phyloP scores from a whole-genome alignment of 495 filamentous ascomycete species.

The Thermothielavioides terrestris region DNA sequence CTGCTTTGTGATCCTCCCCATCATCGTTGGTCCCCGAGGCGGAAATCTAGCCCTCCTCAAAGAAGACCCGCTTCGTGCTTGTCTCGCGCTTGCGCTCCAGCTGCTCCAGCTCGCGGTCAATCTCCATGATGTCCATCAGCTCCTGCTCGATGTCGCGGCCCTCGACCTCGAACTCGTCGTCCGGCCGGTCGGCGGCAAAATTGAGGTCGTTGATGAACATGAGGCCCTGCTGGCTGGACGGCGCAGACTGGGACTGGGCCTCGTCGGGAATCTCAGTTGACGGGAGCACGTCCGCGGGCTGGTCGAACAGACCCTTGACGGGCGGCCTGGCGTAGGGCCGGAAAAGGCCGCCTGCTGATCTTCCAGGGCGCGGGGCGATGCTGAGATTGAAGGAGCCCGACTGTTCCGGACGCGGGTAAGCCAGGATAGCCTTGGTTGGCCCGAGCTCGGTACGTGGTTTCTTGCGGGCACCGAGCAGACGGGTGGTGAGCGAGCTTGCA shows the following conservation, averaged over 20 bases:
- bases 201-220: conserved; percentile 36
- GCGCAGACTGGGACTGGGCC: not conserved
- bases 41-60: conserved; percentile 30
- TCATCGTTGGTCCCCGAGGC: not conserved
- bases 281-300: conserved; percentile 13
- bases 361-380: conserved; percentile 15
- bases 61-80: conserved; percentile 42
- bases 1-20: not conserved
- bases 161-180: conserved; percentile 37
- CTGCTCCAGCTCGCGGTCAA: conserved; percentile 44
- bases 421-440: conserved; percentile 31
- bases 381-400: conserved; percentile 39
- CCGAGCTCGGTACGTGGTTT: conserved; percentile 20
- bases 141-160: conserved; percentile 43
- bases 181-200: conserved; percentile 33
- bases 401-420: conserved; percentile 33
- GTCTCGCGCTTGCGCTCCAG: conserved; percentile 36
- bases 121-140: conserved; percentile 48
- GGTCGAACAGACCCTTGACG: conserved; percentile 15
- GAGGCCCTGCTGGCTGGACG: conserved; percentile 24
- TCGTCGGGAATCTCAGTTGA: conserved; percentile 16
- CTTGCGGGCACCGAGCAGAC: conserved; percentile 24
- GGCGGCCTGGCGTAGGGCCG: not conserved
- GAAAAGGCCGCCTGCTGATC: conserved; percentile 8
- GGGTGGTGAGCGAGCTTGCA: conserved; percentile 28